Base-by-base conservation (phyloP, 176 grass and related monocot genomes). In the Alloteropsis semialata region DNA sequence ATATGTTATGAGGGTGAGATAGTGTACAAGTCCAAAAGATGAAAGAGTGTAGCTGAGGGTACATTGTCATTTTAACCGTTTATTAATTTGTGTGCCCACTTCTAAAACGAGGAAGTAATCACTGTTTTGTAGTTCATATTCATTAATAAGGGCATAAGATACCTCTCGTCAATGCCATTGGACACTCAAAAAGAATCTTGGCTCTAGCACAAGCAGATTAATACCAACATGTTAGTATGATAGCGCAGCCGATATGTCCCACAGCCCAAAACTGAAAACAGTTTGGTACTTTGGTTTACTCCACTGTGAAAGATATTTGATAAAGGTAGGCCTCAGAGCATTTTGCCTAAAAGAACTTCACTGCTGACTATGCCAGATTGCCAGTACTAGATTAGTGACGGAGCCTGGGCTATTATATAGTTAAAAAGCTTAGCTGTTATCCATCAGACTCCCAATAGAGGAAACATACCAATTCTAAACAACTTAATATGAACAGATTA, bases 281-380 rank as follows among this genome's bases (percentile, higher is more conserved):
- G n/a, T n/a, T n/a, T 36, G 34, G 5, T 5, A 36, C 5, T 38
- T 45, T 66, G 27, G 46, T 65, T 50, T 48, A 71, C 5, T 45
- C 38, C 71, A 62, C 19, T 19, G 45, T 24, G 76, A 16, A 64
- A 86, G 42, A 14, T 68, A 10, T 57, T 81, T 10, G 14, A 30
- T 50, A 50, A 61, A 86, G 30, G 29, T 21, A 64, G 57, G 45
- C 3, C 5, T 82, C 7, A 41, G n/a, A 61, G 65, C 12, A 80
- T 64, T 86, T 80, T 57, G n/a, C 45, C 19, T 43, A 87, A 68
- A 32, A 44, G 34, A 48, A 80, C 37, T 74, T 54, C 14, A 70
- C 0, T 16, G 33, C 65, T 33, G 30, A 6, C n/a, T 56, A 58
- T 72, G 65, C 44, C n/a, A n/a, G n/a, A n/a, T n/a, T n/a, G n/a